Evolutionary conservation across 2,329 filamentous ascomycete species (phyloP).

Genomic region (Neospermospora avenae): DNA sequence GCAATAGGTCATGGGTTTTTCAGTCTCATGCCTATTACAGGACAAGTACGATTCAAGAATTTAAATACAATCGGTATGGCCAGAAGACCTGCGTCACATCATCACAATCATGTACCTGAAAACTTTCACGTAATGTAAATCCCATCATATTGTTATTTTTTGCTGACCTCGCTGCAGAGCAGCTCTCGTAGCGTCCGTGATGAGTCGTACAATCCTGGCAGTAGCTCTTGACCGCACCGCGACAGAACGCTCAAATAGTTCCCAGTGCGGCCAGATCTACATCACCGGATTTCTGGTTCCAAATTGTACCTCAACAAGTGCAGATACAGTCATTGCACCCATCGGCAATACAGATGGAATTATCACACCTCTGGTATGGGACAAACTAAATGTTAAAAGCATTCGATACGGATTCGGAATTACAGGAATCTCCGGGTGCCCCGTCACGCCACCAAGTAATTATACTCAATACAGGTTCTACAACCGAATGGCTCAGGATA

Average conservation of each 20-base stretch:
- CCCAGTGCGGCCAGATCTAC: neutral
- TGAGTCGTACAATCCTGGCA: neutral
- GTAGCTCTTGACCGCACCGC: neutral
- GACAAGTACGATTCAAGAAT: neutral
- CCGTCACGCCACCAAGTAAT: neutral
- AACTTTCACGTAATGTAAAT: no score
- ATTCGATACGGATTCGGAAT: neutral
- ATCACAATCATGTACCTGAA: no score
- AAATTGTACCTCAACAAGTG: neutral
- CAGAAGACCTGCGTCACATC: no score
- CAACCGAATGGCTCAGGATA: neutral
- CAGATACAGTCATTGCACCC: constrained; percentile 1
- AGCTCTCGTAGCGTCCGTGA: no score
- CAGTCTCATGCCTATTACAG: no score
- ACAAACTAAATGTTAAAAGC: neutral
- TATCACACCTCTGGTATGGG: neutral
- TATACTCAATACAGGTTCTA: constrained; percentile 2
- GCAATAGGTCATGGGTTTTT: no score
- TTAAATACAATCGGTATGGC: neutral
- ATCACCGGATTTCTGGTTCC: neutral
- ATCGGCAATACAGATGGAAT: neutral
- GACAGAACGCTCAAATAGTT: neutral
- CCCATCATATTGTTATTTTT: no score
- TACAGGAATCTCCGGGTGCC: neutral
- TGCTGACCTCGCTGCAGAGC: no score